A percentile compares a stretch with the other conserved stretches of the same genome.
These are phyloP conservation scores for Tricholoma hemisulphureum DNA, from an alignment of 768 basidiomycete species.

Conservation along the genomic window DNA sequence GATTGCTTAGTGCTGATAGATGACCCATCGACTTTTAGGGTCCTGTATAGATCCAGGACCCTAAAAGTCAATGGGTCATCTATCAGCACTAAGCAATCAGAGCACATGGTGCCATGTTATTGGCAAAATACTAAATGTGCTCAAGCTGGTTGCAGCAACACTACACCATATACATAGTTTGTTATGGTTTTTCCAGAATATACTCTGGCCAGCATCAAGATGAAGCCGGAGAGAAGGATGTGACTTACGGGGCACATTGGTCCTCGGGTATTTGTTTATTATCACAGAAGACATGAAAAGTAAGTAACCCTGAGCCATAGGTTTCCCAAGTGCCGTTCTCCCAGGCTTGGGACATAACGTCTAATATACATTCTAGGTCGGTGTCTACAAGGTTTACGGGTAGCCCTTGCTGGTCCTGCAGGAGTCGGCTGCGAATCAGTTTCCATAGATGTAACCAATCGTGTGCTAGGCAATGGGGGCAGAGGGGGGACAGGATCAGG, in stretches of 20 bases:
- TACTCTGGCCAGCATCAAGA: conserved; percentile 19
- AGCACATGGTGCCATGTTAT: too few relatives aligned
- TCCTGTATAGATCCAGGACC: too few relatives aligned
- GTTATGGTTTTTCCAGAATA: conserved; percentile 26
- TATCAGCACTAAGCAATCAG: too few relatives aligned
- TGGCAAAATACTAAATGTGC: too few relatives aligned
- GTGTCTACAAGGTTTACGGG: not conserved
- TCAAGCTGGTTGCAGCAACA: too few relatives aligned
- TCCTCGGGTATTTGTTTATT: too few relatives aligned
- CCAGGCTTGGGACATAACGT: not conserved
- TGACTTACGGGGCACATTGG: conserved; percentile 21
- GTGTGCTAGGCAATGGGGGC: conserved; percentile 24
- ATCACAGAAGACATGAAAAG: conserved; percentile 32
- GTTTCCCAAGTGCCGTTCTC: conserved; percentile 18
- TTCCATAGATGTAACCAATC: conserved; percentile 26
- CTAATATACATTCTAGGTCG: not conserved
- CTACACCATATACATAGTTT: conserved; percentile 31
- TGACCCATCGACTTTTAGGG: too few relatives aligned
- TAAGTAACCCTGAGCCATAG: conserved; percentile 29
- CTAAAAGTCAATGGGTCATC: too few relatives aligned
- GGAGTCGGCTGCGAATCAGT: not conserved
- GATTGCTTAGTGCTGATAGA: too few relatives aligned
- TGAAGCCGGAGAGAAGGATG: conserved; percentile 20
- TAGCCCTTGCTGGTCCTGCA: not conserved
- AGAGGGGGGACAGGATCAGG: conserved; percentile 9